Evolutionary conservation across 768 basidiomycete species (phyloP).

Genomic region (Inosperma sp.): DNA sequence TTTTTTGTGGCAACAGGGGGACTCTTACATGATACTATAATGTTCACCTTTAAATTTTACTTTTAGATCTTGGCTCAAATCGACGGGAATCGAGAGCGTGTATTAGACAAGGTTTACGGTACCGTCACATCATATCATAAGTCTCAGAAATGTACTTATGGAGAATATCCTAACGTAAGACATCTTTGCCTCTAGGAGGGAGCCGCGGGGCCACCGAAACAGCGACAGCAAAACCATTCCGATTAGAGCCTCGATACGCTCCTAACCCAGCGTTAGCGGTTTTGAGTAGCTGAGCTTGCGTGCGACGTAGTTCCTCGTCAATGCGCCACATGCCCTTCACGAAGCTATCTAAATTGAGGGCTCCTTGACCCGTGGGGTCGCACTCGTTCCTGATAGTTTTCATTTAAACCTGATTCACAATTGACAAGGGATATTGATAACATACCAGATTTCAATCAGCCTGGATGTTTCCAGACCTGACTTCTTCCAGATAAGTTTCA

Average conservation of each 20-base stretch:
- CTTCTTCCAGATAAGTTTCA: constrained; percentile 58
- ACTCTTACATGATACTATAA: not conserved
- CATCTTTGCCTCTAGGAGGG: constrained; percentile 23
- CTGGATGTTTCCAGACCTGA: constrained; percentile 51
- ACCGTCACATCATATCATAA: no score
- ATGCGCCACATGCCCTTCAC: constrained; percentile 82
- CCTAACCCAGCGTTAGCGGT: constrained; percentile 23
- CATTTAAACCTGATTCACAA: not conserved
- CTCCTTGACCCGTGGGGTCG: constrained; percentile 50
- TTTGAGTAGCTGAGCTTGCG: constrained; percentile 39
- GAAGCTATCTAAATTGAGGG: constrained; percentile 63
- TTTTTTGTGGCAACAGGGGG: not conserved
- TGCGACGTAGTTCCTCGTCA: constrained; percentile 73
- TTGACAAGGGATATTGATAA: not conserved
- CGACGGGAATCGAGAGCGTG: no score
- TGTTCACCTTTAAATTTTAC: no score
- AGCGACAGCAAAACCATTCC: not conserved
- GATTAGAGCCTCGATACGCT: not conserved
- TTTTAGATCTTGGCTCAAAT: no score
- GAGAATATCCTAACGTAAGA: constrained; percentile 28
- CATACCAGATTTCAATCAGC: constrained; percentile 66
- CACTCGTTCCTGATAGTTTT: constrained; percentile 58
- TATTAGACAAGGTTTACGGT: no score
- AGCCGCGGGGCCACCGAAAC: constrained; percentile 5
- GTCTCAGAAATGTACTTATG: no score